Percentiles rank a stretch among this genome's conserved stretches.
Evolutionary conservation across 306 rosid species (phyloP).

Genomic region (Medicago truncatula): MtrunA17r5.0-ANR NC_053043.1:17249001-17249500

Average conservation of each 20-base stretch:
- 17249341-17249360: slow-evolving; percentile 58
- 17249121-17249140: slow-evolving; percentile 58
- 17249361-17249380: slow-evolving; percentile 51
- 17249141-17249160: slow-evolving; percentile 58
- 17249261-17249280: slow-evolving; percentile 9
- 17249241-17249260: slow-evolving; percentile 32
- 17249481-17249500: slow-evolving; percentile 72
- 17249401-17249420: slow-evolving; percentile 42
- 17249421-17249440: slow-evolving; percentile 28
- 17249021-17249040: slow-evolving; percentile 11
- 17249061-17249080: not conserved
- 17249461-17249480: slow-evolving; percentile 30
- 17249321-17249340: slow-evolving; percentile 67
- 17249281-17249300: slow-evolving; percentile 60
- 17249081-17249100: slow-evolving; percentile 60
- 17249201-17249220: slow-evolving; percentile 50
- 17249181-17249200: slow-evolving; percentile 52
- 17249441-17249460: slow-evolving; percentile 33
- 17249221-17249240: slow-evolving; percentile 35
- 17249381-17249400: slow-evolving; percentile 59
- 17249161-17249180: slow-evolving; percentile 54
- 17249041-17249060: slow-evolving; percentile 10
- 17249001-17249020: slow-evolving; percentile 19
- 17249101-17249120: slow-evolving; percentile 98
- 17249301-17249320: slow-evolving; percentile 50